Conservation (phyloP, 805 yeast species). For the Nematodospora valgi region DNA sequence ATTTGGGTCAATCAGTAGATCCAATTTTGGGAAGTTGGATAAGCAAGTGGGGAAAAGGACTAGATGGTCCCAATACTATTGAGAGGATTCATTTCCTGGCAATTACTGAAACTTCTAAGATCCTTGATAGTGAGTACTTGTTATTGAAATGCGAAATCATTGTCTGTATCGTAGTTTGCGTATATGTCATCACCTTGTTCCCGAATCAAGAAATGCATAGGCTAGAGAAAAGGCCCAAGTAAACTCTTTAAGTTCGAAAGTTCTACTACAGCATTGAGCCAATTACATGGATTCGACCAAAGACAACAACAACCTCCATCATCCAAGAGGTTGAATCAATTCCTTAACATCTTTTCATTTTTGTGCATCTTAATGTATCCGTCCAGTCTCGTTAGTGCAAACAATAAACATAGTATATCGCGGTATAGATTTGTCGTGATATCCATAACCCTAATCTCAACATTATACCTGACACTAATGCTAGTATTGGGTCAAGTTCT, state of each 20-base stretch:
- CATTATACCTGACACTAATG: conserved; percentile 23
- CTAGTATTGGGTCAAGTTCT: conserved; percentile 36
- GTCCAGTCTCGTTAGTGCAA: conserved; percentile 17
- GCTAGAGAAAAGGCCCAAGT: conserved; percentile 38
- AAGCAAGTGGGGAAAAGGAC: not conserved
- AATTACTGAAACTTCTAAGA: conserved; percentile 2
- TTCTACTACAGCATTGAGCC: not conserved
- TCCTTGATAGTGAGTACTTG: conserved; percentile 4
- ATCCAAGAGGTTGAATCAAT: not conserved
- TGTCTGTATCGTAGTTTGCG: conserved; percentile 25
- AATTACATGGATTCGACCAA: conserved; percentile 2
- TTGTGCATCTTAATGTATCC: conserved; percentile 53
- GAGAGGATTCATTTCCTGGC: not conserved
- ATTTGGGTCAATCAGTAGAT: conserved; percentile 56
- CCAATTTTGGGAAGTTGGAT: conserved; percentile 36
- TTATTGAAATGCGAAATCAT: conserved; percentile 18
- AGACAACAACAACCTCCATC: not conserved
- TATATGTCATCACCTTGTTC: conserved; percentile 27
- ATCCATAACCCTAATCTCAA: conserved; percentile 41
- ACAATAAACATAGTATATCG: conserved; percentile 10
- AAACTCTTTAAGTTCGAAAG: conserved; percentile 7
- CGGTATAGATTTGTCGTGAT: conserved; percentile 34
- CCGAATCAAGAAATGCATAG: conserved; percentile 59
- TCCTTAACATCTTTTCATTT: conserved; percentile 32
- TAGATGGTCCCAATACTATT: not conserved